A percentile compares a stretch with the other conserved stretches of the same genome.
Evolutionary conservation across 441 rosid genomes (phyloP).

Genomic region (Manihot esculenta): DNA sequence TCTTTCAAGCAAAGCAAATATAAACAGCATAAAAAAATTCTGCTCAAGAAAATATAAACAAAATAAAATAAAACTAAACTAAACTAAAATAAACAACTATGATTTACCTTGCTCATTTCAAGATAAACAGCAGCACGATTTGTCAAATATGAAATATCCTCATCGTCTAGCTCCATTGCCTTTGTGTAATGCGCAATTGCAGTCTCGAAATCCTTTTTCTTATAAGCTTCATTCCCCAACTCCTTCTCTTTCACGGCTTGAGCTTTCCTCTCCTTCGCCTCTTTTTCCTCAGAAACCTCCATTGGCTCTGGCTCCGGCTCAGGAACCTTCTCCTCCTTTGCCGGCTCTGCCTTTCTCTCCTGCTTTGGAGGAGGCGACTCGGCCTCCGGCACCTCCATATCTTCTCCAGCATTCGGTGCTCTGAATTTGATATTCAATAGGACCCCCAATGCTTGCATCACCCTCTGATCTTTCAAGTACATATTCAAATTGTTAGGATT

Average conservation of each 20-base stretch:
- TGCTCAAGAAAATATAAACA: too few species aligned
- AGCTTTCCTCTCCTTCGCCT: constrained; percentile 45
- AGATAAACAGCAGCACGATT: constrained; percentile 94
- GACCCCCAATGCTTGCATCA: constrained; percentile 85
- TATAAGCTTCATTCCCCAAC: constrained; percentile 82
- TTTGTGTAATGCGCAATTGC: constrained; percentile 72
- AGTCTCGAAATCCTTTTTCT: constrained; percentile 88
- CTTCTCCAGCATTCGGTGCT: constrained; percentile 39
- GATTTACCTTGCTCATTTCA: constrained; percentile 75
- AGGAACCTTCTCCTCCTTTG: constrained; percentile 34
- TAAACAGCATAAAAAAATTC: too few species aligned
- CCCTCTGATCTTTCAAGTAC: constrained; percentile 80
- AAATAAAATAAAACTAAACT: too few species aligned
- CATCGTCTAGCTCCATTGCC: constrained; percentile 78
- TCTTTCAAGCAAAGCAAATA: not conserved
- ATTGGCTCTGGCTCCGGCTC: constrained; percentile 43
- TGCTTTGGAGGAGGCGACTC: constrained; percentile 36
- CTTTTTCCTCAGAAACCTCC: constrained; percentile 47
- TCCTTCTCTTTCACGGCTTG: constrained; percentile 75
- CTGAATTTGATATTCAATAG: constrained; percentile 63
- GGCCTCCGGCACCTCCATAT: constrained; percentile 50
- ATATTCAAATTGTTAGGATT: constrained; percentile 68
- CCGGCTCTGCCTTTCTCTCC: constrained; percentile 32
- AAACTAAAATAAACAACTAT: not conserved
- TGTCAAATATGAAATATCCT: constrained; percentile 75